Evolutionary conservation across 1,139 yeast species (phyloP).

Genomic region (Candida pseudoviswanathii): DNA sequence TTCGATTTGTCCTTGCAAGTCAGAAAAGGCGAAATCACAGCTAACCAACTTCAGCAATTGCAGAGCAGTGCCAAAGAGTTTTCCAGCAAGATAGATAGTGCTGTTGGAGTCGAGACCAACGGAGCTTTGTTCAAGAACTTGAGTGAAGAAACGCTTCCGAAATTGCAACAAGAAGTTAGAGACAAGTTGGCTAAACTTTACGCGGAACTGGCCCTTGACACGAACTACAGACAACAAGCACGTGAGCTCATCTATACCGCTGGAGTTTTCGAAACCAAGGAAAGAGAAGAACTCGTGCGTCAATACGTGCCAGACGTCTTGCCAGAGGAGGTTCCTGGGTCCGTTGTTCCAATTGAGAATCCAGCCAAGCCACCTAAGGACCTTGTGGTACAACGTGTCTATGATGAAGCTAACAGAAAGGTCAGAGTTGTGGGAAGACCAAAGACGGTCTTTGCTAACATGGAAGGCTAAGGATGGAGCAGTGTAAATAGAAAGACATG

Average conservation of each 20-base stretch:
- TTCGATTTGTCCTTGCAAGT: slow-evolving; percentile 49
- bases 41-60: slow-evolving; percentile 32
- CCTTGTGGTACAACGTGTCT: slow-evolving; percentile 34
- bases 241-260: slow-evolving; percentile 33
- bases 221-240: slow-evolving; percentile 29
- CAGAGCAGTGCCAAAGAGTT: slow-evolving; percentile 1
- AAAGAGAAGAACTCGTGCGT: slow-evolving; percentile 25
- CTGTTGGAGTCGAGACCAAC: slow-evolving; percentile 29
- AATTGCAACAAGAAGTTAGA: slow-evolving; percentile 23
- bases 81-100: slow-evolving; percentile 5
- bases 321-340: slow-evolving; percentile 38
- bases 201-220: slow-evolving; percentile 24
- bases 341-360: slow-evolving; percentile 31
- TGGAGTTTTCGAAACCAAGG: slow-evolving; percentile 31
- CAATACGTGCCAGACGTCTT: slow-evolving; percentile 37
- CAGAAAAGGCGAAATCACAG: slow-evolving; percentile 40
- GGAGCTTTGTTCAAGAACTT: slow-evolving; percentile 28
- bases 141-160: slow-evolving; percentile 20
- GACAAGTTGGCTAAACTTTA: slow-evolving; percentile 23
- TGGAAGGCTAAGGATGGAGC: neutral
- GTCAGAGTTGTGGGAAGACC: slow-evolving; percentile 40
- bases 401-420: slow-evolving; percentile 30
- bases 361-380: slow-evolving; percentile 37
- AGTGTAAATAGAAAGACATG: slow-evolving; percentile 1
- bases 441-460: slow-evolving; percentile 27